Percentiles rank a stretch among this genome's conserved stretches.
Conservation (phyloP, 768 basidiomycete genomes). For the Suillus variegatus region DNA sequence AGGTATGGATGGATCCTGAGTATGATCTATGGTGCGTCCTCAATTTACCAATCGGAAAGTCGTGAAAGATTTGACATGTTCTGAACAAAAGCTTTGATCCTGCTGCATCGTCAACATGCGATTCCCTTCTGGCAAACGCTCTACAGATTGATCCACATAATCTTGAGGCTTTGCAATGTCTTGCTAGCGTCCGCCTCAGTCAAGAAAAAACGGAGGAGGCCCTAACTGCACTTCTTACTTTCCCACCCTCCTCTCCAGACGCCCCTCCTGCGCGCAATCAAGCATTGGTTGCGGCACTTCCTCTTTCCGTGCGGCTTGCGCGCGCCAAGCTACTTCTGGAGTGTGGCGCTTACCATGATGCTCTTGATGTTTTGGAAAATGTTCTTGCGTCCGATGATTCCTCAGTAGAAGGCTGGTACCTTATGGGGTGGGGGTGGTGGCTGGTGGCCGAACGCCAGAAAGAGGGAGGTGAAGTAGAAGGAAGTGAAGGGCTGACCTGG, state of each 20-base stretch:
- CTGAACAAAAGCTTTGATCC: constrained; percentile 67
- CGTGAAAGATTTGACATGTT: not conserved
- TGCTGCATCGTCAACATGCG: constrained; percentile 80
- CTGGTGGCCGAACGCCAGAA: constrained; percentile 74
- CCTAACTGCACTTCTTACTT: constrained; percentile 35
- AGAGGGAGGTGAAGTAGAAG: constrained; percentile 41
- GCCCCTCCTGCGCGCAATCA: constrained; percentile 7
- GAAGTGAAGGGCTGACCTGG: constrained; percentile 54
- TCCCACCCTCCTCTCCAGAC: constrained; percentile 20
- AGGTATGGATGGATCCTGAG: constrained; percentile 94
- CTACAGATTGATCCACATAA: constrained; percentile 74
- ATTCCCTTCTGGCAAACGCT: constrained; percentile 72
- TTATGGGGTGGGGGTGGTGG: constrained; percentile 94
- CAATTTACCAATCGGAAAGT: not conserved
- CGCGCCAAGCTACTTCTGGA: constrained; percentile 86
- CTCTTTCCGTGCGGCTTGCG: constrained; percentile 69
- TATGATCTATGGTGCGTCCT: constrained; percentile 79
- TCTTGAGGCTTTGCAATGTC: constrained; percentile 73
- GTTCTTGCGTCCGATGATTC: constrained; percentile 81
- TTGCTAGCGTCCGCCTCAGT: constrained; percentile 88
- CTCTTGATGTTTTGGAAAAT: constrained; percentile 74
- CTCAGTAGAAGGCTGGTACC: constrained; percentile 90
- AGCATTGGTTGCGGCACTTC: constrained; percentile 38
- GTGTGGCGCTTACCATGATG: constrained; percentile 66
- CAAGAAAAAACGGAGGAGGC: constrained; percentile 86